Evolutionary conservation across 768 basidiomycete genomes (phyloP).

Genomic region (Pulveroboletus sp.): DNA sequence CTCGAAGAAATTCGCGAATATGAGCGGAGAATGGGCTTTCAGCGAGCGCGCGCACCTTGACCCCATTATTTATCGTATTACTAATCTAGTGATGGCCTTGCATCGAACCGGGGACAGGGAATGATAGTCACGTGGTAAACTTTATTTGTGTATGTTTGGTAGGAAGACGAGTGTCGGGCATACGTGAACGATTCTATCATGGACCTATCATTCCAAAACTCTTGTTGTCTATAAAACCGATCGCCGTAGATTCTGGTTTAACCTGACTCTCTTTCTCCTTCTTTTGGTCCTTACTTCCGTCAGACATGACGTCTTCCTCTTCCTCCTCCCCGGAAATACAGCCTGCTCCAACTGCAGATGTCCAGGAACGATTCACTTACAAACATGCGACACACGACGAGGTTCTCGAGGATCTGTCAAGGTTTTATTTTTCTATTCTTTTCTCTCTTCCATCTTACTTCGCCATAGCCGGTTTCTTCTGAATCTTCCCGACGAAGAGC

Average conservation of each 20-base stretch:
- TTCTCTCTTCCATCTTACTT: constrained; percentile 12
- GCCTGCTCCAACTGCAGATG: constrained; percentile 41
- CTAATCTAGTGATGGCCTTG: too few relatives aligned
- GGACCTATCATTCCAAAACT: constrained; percentile 26
- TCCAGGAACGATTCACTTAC: constrained; percentile 48
- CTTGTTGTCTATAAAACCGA: constrained; percentile 32
- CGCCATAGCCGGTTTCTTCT: constrained; percentile 84
- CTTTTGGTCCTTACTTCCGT: constrained; percentile 26
- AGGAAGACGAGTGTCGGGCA: constrained; percentile 10
- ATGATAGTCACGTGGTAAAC: constrained; percentile 13
- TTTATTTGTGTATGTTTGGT: constrained; percentile 26
- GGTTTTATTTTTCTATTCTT: constrained; percentile 43
- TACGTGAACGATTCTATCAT: constrained; percentile 24
- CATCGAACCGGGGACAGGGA: background rate
- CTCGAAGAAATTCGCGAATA: constrained; percentile 84
- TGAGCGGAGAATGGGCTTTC: constrained; percentile 87
- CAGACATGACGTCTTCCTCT: constrained; percentile 69
- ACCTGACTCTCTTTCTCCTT: constrained; percentile 31
- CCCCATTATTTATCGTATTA: constrained; percentile 5
- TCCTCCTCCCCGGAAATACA: constrained; percentile 76
- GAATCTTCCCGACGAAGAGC: constrained; percentile 92
- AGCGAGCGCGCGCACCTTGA: constrained; percentile 27
- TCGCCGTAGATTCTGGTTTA: constrained; percentile 26
- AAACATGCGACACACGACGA: constrained; percentile 79
- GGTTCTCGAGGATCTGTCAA: constrained; percentile 88